Conservation (phyloP, 2,329 filamentous ascomycete species). For the Aspergillus fumigatiaffinis region DNA sequence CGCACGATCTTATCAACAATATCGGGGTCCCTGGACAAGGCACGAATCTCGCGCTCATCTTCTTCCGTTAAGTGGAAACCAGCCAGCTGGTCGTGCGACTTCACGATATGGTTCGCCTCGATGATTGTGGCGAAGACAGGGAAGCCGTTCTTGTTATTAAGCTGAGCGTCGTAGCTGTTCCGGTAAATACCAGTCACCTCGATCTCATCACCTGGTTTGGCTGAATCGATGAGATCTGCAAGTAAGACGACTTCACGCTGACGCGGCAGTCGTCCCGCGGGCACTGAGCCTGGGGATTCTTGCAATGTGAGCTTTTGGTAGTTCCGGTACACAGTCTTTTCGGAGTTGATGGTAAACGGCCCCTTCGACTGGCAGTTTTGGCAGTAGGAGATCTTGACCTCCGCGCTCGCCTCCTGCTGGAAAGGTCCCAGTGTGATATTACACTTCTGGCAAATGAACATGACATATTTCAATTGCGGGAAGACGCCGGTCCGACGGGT, state of each 20-base stretch:
- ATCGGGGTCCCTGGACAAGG: conserved; percentile 80
- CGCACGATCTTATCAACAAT: conserved; percentile 90
- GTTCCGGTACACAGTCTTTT: conserved; percentile 97
- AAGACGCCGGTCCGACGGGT: conserved; percentile 93
- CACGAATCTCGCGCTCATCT: conserved; percentile 86
- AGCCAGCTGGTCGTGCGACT: conserved; percentile 94
- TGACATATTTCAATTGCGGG: conserved; percentile 96
- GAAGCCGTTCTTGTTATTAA: conserved; percentile 98
- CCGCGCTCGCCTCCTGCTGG: conserved; percentile 93
- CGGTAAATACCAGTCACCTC: conserved; percentile 95
- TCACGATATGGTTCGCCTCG: conserved; percentile 95
- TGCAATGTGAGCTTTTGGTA: conserved; percentile 97
- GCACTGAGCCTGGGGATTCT: conserved; percentile 94
- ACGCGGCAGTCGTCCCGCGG: conserved; percentile 87
- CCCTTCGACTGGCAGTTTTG: conserved; percentile 94
- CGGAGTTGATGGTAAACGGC: conserved; percentile 91
- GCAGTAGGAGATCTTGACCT: conserved; percentile 94
- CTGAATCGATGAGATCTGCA: conserved; percentile 94
- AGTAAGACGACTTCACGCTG: conserved; percentile 92
- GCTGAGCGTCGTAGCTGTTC: conserved; percentile 95
- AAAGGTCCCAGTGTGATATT: conserved; percentile 89
- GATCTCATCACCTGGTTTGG: conserved; percentile 96
- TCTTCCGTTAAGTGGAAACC: conserved; percentile 94
- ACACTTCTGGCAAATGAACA: conserved; percentile 95
- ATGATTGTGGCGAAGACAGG: conserved; percentile 97